Conservation (phyloP, 106 monocot genomes). For the Narthecium ossifragum region DNA sequence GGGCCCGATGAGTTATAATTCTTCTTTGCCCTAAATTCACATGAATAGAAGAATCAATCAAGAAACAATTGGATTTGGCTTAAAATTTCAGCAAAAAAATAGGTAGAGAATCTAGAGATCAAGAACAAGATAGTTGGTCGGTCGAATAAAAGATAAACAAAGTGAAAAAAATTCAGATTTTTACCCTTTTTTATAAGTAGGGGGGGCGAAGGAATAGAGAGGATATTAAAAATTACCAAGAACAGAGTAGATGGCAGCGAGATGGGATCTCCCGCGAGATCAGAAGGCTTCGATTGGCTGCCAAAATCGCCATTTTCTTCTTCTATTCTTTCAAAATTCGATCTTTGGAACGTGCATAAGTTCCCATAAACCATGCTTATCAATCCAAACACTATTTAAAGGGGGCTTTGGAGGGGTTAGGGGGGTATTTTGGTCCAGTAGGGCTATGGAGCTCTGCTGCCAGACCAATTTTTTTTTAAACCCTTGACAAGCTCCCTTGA, state of each 20-base stretch:
- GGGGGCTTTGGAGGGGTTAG: too few species aligned
- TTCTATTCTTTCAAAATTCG: not conserved
- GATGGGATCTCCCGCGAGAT: not conserved
- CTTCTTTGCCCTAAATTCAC: conserved; percentile 8
- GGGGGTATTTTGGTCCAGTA: too few species aligned
- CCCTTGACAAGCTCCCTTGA: too few species aligned
- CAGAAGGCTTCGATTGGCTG: not conserved
- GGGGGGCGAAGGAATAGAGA: not conserved
- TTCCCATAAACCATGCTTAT: too few species aligned
- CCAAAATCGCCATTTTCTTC: not conserved
- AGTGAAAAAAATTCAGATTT: not conserved
- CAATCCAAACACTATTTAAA: too few species aligned
- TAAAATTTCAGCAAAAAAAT: not conserved
- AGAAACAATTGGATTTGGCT: too few species aligned
- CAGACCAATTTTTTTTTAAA: too few species aligned
- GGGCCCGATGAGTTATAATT: conserved; percentile 7
- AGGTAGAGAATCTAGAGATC: not conserved
- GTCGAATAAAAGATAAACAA: too few species aligned
- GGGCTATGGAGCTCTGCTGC: too few species aligned
- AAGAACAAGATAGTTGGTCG: too few species aligned
- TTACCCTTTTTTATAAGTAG: not conserved
- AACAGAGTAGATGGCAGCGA: not conserved
- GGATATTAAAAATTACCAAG: conserved; percentile 6
- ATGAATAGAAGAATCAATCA: not conserved
- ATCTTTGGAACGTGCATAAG: too few species aligned